Evolutionary conservation across 2,329 filamentous ascomycete genomes (phyloP), one percentile per base, ranked within the genome.

Genomic region (Periconia macrospinosa): DNA sequence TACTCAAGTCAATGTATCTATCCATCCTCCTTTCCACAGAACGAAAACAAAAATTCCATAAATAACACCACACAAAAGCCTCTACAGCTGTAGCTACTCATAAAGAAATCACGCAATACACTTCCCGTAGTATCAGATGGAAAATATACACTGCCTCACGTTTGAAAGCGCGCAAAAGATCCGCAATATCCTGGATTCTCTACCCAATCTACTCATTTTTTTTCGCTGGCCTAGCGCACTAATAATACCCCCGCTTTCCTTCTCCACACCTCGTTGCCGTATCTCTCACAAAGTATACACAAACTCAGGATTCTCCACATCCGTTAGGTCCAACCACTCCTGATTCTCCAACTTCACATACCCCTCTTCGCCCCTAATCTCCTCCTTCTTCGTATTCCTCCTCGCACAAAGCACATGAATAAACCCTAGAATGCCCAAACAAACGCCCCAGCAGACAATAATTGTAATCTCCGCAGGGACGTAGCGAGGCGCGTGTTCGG

Each of bases 291-390:
- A 55, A 18, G 78, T 80, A 66, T 89, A 89, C 0, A 82, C 70
- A 64, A 89, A 88, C 66, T 88, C 77, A 0, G 73, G 74, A 55
- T 87, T 89, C 75, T 89, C 86, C 51, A 78, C 73, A 65, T 89
- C 86, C 3, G 86, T 89, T 57, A 89, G 69, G 66, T 89, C 86
- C 52, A 84, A 75, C 72, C 83, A 80, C 76, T 88, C 86, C 69
- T 88, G 85, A 56, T 88, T 87, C 67, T 85, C 83, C 50, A 88
- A 56, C 69, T 80, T 85, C 20, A 77, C 75, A 66, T 89, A 89
- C 1, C 76, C 81, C 0, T 83, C 80, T 47, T 75, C 72, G 1
- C 78, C 79, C 41, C 83, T 71, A 15, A 83, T 63, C 8, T 64
- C 63, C 0, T 78, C 82, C 74, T 89, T 89, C 70, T 80, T 79